Conservation (phyloP, 1,139 yeast genomes). For the Debaryomycetaceae sp. region DNA sequence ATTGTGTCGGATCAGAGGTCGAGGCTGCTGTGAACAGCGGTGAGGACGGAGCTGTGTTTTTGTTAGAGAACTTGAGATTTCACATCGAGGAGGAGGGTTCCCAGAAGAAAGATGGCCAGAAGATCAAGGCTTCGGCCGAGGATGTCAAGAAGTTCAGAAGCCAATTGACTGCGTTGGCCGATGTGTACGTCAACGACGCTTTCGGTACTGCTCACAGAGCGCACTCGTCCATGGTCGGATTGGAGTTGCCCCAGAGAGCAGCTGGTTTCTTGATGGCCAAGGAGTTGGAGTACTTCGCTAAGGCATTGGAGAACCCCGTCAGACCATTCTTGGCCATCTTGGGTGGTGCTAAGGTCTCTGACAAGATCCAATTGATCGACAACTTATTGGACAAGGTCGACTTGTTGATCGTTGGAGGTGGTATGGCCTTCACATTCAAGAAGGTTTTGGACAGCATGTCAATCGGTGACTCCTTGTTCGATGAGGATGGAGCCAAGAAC, state of each 20-base stretch:
- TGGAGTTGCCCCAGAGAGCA: constrained; percentile 89
- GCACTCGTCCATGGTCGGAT: constrained; percentile 97
- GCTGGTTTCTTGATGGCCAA: constrained; percentile 96
- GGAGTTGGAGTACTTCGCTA: constrained; percentile 93
- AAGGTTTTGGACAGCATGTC: constrained; percentile 80
- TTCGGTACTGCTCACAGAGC: constrained; percentile 99
- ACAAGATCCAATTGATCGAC: constrained; percentile 95
- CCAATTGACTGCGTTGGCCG: constrained; percentile 85
- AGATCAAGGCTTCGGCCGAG: constrained; percentile 83
- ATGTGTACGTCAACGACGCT: constrained; percentile 94
- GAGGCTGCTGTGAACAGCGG: constrained; percentile 72
- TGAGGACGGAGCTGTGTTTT: constrained; percentile 66
- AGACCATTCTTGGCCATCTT: constrained; percentile 97
- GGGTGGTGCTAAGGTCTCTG: constrained; percentile 98
- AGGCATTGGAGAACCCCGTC: constrained; percentile 93
- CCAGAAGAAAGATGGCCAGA: constrained; percentile 78
- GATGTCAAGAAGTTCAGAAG: constrained; percentile 82
- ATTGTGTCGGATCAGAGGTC: constrained; percentile 87
- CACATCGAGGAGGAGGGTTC: constrained; percentile 96
- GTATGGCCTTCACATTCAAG: constrained; percentile 98
- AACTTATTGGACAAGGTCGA: constrained; percentile 94
- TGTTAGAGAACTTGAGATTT: constrained; percentile 94
- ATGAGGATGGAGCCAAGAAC: constrained; percentile 88
- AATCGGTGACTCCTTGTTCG: constrained; percentile 88
- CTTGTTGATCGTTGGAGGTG: constrained; percentile 92